These are phyloP conservation scores for Ogataea methylovora DNA, from an alignment of 805 yeast genomes.

Conservation along the genomic window DNA sequence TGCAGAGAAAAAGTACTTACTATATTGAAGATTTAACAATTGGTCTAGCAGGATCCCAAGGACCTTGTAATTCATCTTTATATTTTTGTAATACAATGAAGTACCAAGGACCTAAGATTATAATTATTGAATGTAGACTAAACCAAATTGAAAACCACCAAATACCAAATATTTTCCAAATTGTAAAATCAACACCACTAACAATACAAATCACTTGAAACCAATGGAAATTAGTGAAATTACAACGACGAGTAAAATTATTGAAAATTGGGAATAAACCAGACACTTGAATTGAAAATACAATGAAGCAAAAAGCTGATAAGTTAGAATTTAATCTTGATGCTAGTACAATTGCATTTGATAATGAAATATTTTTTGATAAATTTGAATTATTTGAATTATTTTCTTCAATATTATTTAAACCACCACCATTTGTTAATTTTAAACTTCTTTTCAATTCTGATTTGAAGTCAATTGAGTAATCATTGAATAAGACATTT, in stretches of 20 bases:
- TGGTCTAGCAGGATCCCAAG: slow-evolving; percentile 89
- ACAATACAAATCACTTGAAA: slow-evolving; percentile 22
- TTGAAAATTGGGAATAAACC: slow-evolving; percentile 70
- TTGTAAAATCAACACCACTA: slow-evolving; percentile 24
- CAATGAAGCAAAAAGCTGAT: slow-evolving; percentile 76
- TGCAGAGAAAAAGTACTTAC: no score
- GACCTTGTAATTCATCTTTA: slow-evolving; percentile 83
- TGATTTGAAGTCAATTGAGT: slow-evolving; percentile 40
- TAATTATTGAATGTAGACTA: slow-evolving; percentile 36
- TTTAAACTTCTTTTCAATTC: background rate
- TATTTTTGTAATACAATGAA: slow-evolving; percentile 67
- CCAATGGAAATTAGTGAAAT: slow-evolving; percentile 23
- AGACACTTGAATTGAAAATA: slow-evolving; percentile 62
- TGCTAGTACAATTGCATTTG: slow-evolving; percentile 84
- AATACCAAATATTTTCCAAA: slow-evolving; percentile 31
- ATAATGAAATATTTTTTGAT: slow-evolving; percentile 74
- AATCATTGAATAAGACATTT: slow-evolving; percentile 63
- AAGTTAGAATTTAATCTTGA: slow-evolving; percentile 73
- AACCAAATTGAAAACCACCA: slow-evolving; percentile 43
- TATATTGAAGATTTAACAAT: slow-evolving; percentile 29
- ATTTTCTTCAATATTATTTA: background rate
- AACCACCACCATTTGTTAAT: no score
- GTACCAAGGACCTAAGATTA: slow-evolving; percentile 59
- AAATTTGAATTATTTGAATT: slow-evolving; percentile 37
- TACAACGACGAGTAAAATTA: slow-evolving; percentile 43